phyloP scores from a whole-genome alignment of 1,284 basidiomycete genomes.

The Apiotrichum sp. region DNA sequence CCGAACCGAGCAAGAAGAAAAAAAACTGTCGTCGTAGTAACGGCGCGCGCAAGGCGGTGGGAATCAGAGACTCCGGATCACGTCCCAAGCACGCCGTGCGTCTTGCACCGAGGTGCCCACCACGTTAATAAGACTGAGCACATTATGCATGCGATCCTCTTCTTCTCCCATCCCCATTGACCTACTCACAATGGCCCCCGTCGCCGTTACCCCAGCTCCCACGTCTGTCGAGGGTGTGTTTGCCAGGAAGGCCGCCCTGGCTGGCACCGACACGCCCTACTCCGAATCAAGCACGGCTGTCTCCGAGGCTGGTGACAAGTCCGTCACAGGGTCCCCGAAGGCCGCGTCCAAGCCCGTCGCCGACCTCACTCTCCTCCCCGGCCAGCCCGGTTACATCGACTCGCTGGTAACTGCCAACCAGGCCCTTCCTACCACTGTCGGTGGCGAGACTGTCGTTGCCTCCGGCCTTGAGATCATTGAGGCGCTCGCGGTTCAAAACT shows the following conservation, averaged over 20 bases:
- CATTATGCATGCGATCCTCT: no score
- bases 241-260: slow-evolving; percentile 17
- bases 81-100: no score
- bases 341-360: slow-evolving; percentile 23
- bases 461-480: slow-evolving; percentile 41
- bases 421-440: slow-evolving; percentile 30
- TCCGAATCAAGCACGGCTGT: slow-evolving; percentile 35
- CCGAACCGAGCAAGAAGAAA: neutral
- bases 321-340: slow-evolving; percentile 12
- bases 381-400: slow-evolving; percentile 29
- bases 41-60: no score
- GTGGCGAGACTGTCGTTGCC: slow-evolving; percentile 38
- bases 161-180: neutral
- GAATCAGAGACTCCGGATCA: no score
- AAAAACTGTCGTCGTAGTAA: no score
- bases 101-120: no score
- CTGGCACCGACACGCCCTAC: slow-evolving; percentile 36
- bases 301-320: slow-evolving; percentile 31
- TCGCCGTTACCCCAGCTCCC: slow-evolving; percentile 5
- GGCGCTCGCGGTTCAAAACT: slow-evolving; percentile 39
- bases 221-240: neutral
- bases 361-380: slow-evolving; percentile 19
- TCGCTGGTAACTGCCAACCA: slow-evolving; percentile 30
- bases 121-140: no score
- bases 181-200: slow-evolving; percentile 12